Evolutionary conservation across 495 filamentous ascomycete species (phyloP).

Genomic region (Podospora sp.): DNA sequence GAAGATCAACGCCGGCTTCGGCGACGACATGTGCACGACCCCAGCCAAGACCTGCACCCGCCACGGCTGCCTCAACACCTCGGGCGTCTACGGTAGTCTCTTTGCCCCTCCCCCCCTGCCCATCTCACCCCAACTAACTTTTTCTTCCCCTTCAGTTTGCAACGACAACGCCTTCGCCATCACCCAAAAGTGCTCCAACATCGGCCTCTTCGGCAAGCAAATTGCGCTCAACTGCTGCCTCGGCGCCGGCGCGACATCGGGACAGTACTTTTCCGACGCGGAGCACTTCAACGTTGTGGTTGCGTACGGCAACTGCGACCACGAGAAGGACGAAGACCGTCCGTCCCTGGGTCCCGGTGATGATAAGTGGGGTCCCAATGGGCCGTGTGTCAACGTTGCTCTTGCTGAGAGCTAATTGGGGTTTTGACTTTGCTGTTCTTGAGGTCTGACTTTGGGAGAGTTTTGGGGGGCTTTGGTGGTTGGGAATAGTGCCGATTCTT

Average conservation of each 20-base stretch:
- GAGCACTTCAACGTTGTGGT: slow-evolving; percentile 14
- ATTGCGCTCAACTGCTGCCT: slow-evolving; percentile 10
- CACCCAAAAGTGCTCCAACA: background rate
- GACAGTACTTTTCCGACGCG: slow-evolving; percentile 16
- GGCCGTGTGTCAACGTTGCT: background rate
- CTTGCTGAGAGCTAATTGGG: too few species aligned
- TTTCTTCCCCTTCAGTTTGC: slow-evolving; percentile 19
- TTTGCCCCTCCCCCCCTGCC: background rate
- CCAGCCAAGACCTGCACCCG: slow-evolving; percentile 20
- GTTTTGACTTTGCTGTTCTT: too few species aligned
- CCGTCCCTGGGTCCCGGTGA: slow-evolving; percentile 14
- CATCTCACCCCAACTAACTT: background rate
- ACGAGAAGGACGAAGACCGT: background rate
- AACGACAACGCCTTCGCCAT: slow-evolving; percentile 22
- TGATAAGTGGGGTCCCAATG: slow-evolving; percentile 22
- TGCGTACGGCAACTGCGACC: slow-evolving; percentile 22
- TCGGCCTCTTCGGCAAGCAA: background rate
- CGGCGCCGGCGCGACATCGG: background rate
- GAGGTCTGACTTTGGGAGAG: too few species aligned
- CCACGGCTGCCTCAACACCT: slow-evolving; percentile 18
- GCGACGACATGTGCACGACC: slow-evolving; percentile 5
- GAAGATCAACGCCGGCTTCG: background rate
- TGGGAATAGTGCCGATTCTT: too few species aligned
- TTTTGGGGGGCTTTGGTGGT: too few species aligned
- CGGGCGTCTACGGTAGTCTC: slow-evolving; percentile 3